Conservation (phyloP, 768 basidiomycete genomes). For the Agrocybe chaxingu region DNA sequence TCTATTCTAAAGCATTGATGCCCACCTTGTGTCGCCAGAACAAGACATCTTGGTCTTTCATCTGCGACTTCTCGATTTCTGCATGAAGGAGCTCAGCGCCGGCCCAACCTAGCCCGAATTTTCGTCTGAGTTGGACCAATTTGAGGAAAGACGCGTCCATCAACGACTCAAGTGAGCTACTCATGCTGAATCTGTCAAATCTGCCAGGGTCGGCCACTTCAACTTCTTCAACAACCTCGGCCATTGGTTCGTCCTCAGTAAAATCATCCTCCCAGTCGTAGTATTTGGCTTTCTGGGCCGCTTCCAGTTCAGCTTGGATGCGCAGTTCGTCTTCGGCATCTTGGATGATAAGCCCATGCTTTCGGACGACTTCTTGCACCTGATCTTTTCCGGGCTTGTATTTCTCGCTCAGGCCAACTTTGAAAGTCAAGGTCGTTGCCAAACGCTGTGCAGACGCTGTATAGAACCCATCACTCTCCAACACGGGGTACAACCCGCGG, state of each 20-base stretch:
- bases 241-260: constrained; percentile 20
- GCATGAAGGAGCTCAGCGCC: constrained; percentile 56
- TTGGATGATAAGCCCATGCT: constrained; percentile 43
- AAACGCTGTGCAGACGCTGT: constrained; percentile 28
- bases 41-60: constrained; percentile 35
- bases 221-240: constrained; percentile 24
- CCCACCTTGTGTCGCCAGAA: constrained; percentile 26
- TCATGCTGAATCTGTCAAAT: constrained; percentile 64
- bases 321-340: constrained; percentile 40
- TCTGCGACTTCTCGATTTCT: constrained; percentile 43
- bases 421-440: constrained; percentile 43
- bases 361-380: constrained; percentile 44
- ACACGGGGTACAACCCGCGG: constrained; percentile 49
- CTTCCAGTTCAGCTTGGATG: constrained; percentile 27
- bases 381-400: constrained; percentile 61
- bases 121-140: constrained; percentile 47
- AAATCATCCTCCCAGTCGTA: constrained; percentile 24
- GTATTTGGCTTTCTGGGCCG: constrained; percentile 22
- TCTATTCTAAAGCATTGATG: neutral
- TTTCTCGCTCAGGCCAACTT: constrained; percentile 54
- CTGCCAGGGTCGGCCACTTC: constrained; percentile 31
- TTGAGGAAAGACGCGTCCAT: constrained; percentile 55
- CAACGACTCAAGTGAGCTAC: constrained; percentile 57
- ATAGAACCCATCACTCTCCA: constrained; percentile 41
- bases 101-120: constrained; percentile 63